A percentile compares a stretch with the other conserved stretches of the same genome.
Conservation (phyloP, 1,284 basidiomycete genomes). For the Pseudomicrostroma phylloplanum region DNA sequence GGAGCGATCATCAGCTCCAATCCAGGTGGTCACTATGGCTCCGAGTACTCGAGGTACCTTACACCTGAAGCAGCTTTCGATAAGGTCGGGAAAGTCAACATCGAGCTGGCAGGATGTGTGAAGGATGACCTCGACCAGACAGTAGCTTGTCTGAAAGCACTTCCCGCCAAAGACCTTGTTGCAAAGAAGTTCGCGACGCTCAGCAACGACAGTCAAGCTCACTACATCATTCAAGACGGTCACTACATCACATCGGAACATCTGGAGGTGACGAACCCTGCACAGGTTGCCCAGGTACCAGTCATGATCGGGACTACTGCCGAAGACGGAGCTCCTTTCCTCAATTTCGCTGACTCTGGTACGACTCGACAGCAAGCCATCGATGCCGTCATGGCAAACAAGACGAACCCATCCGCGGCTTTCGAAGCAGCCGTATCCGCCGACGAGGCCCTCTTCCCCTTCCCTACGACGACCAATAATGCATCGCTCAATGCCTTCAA, state of each 20-base stretch:
- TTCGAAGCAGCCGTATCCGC: not conserved
- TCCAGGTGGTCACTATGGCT: constrained; percentile 8
- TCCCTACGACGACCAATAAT: not conserved
- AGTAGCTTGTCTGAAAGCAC: constrained; percentile 1
- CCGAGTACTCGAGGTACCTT: not conserved
- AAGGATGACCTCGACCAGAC: not conserved
- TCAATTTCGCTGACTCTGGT: not conserved
- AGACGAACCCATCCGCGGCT: not conserved
- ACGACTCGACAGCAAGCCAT: constrained; percentile 5
- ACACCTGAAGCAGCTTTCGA: not conserved
- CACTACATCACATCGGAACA: not conserved
- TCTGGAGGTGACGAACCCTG: constrained; percentile 1
- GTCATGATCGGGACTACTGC: not conserved
- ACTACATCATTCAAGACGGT: constrained; percentile 7
- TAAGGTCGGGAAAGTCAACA: not conserved
- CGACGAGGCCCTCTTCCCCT: not conserved
- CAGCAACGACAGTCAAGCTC: not conserved
- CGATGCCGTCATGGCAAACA: not conserved
- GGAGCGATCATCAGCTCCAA: constrained; percentile 8
- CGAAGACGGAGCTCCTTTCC: constrained; percentile 10
- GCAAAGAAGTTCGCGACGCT: not conserved
- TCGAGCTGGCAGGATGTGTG: not conserved
- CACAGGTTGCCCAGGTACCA: not conserved
- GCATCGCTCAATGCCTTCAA: constrained; percentile 12
- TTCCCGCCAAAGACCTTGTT: not conserved